A percentile compares a stretch with the other conserved stretches of the same genome.
phyloP scores from a whole-genome alignment of 768 basidiomycete species.

The Rhodosporidiobolus sp. region DNA sequence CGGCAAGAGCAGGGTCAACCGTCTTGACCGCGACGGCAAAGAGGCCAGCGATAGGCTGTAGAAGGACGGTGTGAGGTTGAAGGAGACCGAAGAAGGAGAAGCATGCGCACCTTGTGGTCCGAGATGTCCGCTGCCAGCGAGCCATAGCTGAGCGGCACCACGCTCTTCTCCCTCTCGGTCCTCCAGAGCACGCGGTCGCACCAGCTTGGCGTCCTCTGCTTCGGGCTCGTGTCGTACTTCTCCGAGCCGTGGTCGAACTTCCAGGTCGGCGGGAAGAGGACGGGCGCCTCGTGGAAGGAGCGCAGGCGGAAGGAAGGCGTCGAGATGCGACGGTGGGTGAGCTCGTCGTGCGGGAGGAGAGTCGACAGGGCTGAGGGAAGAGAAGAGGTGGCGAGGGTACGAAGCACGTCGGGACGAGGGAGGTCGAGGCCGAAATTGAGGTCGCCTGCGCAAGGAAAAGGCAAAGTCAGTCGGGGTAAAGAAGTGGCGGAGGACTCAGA shows the following conservation, averaged over 20 bases:
- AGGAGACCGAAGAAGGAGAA: constrained; percentile 65
- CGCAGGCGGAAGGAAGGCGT: constrained; percentile 86
- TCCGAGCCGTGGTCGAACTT: constrained; percentile 63
- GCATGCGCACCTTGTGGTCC: constrained; percentile 45
- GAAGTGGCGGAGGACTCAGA: no score
- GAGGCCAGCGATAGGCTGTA: constrained; percentile 59
- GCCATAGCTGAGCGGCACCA: constrained; percentile 1
- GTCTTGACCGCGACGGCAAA: constrained; percentile 59
- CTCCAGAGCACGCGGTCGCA: constrained; percentile 90
- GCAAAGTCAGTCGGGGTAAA: not conserved
- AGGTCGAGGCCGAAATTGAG: constrained; percentile 96
- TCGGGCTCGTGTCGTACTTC: constrained; percentile 82
- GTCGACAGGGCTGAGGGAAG: constrained; percentile 57
- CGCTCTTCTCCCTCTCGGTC: constrained; percentile 19
- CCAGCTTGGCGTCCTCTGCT: constrained; percentile 86
- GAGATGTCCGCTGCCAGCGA: constrained; percentile 19
- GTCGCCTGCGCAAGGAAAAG: constrained; percentile 58
- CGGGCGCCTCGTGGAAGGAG: constrained; percentile 70
- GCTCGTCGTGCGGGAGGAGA: constrained; percentile 76
- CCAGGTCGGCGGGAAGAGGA: constrained; percentile 85
- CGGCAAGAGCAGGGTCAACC: constrained; percentile 60
- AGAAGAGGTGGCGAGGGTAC: constrained; percentile 54
- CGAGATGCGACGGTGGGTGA: constrained; percentile 76
- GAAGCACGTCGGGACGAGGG: constrained; percentile 73
- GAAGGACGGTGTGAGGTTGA: constrained; percentile 79